phyloP scores from a whole-genome alignment of 2,329 filamentous ascomycete species.

The Penicillium italicum region DNA sequence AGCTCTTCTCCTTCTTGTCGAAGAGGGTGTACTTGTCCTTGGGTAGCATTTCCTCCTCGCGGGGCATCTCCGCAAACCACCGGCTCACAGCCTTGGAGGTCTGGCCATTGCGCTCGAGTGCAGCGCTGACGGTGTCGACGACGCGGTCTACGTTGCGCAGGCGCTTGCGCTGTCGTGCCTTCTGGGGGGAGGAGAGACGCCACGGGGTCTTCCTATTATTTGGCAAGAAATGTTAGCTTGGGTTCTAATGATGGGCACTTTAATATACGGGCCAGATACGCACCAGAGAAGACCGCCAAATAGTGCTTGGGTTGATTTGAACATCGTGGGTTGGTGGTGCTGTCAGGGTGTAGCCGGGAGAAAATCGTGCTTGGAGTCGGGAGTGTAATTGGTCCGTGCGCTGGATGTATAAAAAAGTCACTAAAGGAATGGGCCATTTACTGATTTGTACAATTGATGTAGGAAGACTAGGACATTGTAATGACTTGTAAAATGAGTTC shows the following conservation, averaged over 20 bases:
- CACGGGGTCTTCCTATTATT: slow-evolving; percentile 83
- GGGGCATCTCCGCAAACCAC: slow-evolving; percentile 96
- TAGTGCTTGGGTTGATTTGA: slow-evolving; percentile 73
- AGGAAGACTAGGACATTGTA: background rate
- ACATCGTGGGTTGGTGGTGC: slow-evolving; percentile 57
- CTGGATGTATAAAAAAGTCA: background rate
- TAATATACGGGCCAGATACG: slow-evolving; percentile 9
- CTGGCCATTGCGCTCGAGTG: slow-evolving; percentile 67
- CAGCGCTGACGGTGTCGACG: slow-evolving; percentile 76
- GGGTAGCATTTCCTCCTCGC: slow-evolving; percentile 90
- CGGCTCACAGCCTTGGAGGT: slow-evolving; percentile 72
- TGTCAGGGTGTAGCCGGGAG: slow-evolving; percentile 12
- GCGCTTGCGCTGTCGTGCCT: slow-evolving; percentile 77
- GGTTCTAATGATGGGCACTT: background rate
- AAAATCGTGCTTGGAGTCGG: slow-evolving; percentile 26
- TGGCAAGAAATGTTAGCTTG: slow-evolving; percentile 18
- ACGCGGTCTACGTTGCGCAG: slow-evolving; percentile 81
- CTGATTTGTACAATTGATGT: background rate
- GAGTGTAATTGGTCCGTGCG: slow-evolving; percentile 24
- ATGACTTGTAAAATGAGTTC: too few species aligned
- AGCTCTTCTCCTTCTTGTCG: slow-evolving; percentile 90
- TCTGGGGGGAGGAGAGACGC: slow-evolving; percentile 89
- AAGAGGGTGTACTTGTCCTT: slow-evolving; percentile 98
- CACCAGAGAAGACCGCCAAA: slow-evolving; percentile 81
- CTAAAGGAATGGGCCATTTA: background rate